These are phyloP conservation scores for Trichoderma pleuroti DNA, from an alignment of 2,329 filamentous ascomycete species.

Conservation along the genomic window DNA sequence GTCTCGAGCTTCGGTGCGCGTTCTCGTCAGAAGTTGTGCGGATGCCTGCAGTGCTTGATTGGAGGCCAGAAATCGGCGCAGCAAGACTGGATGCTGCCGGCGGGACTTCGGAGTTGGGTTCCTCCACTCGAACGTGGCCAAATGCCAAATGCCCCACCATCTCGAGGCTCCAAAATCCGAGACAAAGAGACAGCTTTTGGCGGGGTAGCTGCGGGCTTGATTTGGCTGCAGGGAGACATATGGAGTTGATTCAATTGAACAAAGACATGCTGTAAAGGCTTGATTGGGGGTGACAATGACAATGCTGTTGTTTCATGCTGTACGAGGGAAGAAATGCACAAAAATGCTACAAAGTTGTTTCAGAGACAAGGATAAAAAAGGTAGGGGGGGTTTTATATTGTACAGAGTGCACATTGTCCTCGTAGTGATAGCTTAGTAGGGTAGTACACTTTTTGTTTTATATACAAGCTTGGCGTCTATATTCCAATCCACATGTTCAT, in stretches of 20 bases:
- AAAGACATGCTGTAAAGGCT: neutral
- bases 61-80: slow-evolving; percentile 16
- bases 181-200: neutral
- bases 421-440: neutral
- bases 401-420: neutral
- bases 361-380: neutral
- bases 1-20: slow-evolving; percentile 9
- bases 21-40: neutral
- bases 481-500: neutral
- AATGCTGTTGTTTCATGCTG: neutral
- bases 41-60: slow-evolving; percentile 6
- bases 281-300: too few species aligned
- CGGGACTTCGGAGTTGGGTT: slow-evolving; percentile 25
- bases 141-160: slow-evolving; percentile 2
- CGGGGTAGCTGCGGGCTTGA: neutral
- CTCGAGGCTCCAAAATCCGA: neutral
- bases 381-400: neutral
- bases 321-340: neutral
- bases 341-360: neutral
- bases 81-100: slow-evolving; percentile 14
- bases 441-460: neutral
- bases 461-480: slow-evolving; percentile 6
- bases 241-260: neutral
- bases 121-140: slow-evolving; percentile 17
- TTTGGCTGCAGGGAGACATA: neutral